Evolutionary conservation across 768 basidiomycete species (phyloP).

Genomic region (Boletus eberwhitei): DNA sequence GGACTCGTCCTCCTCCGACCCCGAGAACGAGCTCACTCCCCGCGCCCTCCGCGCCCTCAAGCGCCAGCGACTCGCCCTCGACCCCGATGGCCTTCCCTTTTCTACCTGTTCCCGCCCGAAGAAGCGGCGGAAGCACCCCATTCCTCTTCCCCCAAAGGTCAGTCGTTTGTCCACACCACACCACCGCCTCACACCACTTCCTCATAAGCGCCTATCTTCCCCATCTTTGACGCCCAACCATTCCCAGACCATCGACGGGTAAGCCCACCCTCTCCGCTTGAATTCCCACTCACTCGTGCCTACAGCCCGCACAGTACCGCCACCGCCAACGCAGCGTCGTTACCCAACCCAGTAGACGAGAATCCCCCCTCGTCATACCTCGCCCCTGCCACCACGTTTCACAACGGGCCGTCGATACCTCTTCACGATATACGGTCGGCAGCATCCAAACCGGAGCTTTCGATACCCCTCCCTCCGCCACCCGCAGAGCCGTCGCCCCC

Average conservation of each 20-base stretch:
- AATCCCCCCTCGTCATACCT: background rate
- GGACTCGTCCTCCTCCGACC: slow-evolving; percentile 20
- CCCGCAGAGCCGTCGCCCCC: background rate
- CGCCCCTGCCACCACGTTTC: background rate
- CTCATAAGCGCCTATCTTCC: slow-evolving; percentile 15
- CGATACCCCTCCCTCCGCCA: background rate
- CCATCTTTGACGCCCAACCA: slow-evolving; percentile 5
- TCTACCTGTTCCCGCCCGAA: slow-evolving; percentile 8
- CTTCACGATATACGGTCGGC: background rate
- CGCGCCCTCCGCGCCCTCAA: slow-evolving; percentile 35
- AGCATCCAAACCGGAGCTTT: background rate
- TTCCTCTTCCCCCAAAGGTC: background rate
- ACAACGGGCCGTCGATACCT: background rate
- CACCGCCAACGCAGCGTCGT: background rate
- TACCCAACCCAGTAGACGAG: background rate
- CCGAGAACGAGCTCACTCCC: slow-evolving; percentile 32
- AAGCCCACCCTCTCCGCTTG: background rate
- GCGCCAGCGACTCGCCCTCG: slow-evolving; percentile 31
- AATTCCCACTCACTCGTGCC: background rate
- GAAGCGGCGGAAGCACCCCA: slow-evolving; percentile 23
- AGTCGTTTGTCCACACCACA: background rate
- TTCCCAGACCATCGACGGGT: background rate
- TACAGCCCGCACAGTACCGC: slow-evolving; percentile 3
- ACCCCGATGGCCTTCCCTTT: slow-evolving; percentile 27
- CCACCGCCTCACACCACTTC: background rate